These are phyloP conservation scores for Chlorella sp. DNA, from an alignment of 139 green algal genomes.

Conservation along the genomic window DNA sequence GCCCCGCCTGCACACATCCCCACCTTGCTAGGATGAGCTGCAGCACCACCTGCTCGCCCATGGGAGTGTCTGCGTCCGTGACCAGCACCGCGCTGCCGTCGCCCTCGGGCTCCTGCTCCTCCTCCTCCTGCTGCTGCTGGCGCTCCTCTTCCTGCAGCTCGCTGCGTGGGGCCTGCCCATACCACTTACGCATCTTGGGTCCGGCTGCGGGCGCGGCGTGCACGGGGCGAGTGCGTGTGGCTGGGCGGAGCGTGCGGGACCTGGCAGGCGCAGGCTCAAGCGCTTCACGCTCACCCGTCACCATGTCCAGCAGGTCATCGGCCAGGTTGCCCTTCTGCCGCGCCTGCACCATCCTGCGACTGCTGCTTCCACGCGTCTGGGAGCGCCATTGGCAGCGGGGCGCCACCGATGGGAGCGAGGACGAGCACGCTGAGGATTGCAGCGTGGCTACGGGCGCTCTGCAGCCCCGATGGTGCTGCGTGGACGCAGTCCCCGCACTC, in stretches of 20 bases:
- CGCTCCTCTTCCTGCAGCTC: not conserved
- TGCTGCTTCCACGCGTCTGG: too few relatives aligned
- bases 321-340: slow-evolving; percentile 1
- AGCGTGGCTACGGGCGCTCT: too few relatives aligned
- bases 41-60: slow-evolving; percentile 54
- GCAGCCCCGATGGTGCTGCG: too few relatives aligned
- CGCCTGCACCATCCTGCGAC: too few relatives aligned
- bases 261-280: too few relatives aligned
- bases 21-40: slow-evolving; percentile 65
- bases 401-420: too few relatives aligned
- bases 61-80: slow-evolving; percentile 46
- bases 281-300: not conserved
- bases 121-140: slow-evolving; percentile 15
- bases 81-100: slow-evolving; percentile 40
- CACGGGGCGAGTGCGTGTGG: too few relatives aligned
- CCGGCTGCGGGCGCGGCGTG: slow-evolving; percentile 8
- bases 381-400: too few relatives aligned
- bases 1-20: too few relatives aligned
- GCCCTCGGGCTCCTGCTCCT: slow-evolving; percentile 13
- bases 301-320: slow-evolving; percentile 6
- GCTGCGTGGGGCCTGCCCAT: not conserved
- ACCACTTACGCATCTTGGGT: slow-evolving; percentile 10
- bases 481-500: too few relatives aligned
- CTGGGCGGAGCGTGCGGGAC: too few relatives aligned
- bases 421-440: too few relatives aligned